Base-by-base conservation (phyloP, 257 asterid species). In the Craterostigma plantagineum region DNA sequence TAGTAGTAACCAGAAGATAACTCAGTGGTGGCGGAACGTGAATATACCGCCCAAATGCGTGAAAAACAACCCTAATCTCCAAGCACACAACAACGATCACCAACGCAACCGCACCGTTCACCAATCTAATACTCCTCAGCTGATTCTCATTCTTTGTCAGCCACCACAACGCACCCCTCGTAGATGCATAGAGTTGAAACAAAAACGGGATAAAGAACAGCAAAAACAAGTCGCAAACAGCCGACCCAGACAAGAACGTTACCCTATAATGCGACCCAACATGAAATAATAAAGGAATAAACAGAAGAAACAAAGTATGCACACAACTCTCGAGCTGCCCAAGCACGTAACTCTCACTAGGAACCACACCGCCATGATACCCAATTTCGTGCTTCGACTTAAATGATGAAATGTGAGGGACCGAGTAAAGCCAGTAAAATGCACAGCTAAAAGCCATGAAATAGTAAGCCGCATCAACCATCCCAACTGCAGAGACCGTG, bases 121-220 rank as follows among this genome's bases (percentile, higher is more conserved):
- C 94, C 64, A 75, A 43, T 4, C 92, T 69, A 58, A 90, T 90
- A 57, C 86, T 83, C 41, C 64, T 77, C 69, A 90, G 37, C 76
- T 90, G 81, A 54, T 58, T 56, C 48, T 83, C 94, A 34, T 72
- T 79, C 75, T 77, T 90, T 8, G 82, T 83, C 58, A 90, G 69
- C 99, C 99, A 90, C 99, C 99, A 79, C 58, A 90, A 59, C 0
- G 92, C 95, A 50, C 99, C 95, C 62, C 87, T 75, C 0, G 87
- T 76, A 11, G 99, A 90, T 9, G 95, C 91, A 38, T 79, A 83
- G 7, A 90, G 86, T 76, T 90, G 99, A 57, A 83, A 68, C 58
- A 90, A 49, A 58, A 79, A 77, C 11, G 99, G 99, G 27, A 77
- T 15, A 55, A 77, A 90, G 73, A 90, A 90, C 34, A 90, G 92